Evolutionary conservation across 2,329 filamentous ascomycete species (phyloP).

Genomic region (Lasiodiplodia sp.): DNA sequence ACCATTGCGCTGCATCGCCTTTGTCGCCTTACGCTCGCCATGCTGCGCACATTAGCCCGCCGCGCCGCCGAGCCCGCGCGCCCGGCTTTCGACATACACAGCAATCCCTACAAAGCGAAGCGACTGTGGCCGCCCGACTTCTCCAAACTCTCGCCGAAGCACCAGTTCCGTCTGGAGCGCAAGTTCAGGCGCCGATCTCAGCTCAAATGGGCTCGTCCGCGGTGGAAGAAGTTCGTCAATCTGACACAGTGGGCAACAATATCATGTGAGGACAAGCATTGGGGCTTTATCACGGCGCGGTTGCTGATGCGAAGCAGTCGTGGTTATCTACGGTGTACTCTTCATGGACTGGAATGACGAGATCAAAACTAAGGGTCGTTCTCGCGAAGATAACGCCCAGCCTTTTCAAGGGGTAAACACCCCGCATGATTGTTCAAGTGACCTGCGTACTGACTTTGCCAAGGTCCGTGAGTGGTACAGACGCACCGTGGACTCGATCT

Average conservation of each 20-base stretch:
- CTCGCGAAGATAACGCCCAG: slow-evolving; percentile 1
- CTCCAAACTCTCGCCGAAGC: slow-evolving; percentile 70
- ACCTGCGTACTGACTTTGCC: slow-evolving; percentile 20
- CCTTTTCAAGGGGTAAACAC: slow-evolving; percentile 33
- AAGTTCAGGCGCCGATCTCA: slow-evolving; percentile 76
- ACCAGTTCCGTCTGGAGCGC: slow-evolving; percentile 80
- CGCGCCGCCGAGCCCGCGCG: slow-evolving; percentile 43
- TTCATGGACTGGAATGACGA: slow-evolving; percentile 63
- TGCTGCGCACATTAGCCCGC: slow-evolving; percentile 59
- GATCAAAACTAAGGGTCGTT: slow-evolving; percentile 6
- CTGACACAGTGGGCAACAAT: slow-evolving; percentile 69
- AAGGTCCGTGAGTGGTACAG: slow-evolving; percentile 38
- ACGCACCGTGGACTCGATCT: slow-evolving; percentile 35
- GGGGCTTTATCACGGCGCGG: slow-evolving; percentile 36
- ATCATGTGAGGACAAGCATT: slow-evolving; percentile 55
- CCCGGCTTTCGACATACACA: slow-evolving; percentile 53
- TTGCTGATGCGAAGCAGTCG: slow-evolving; percentile 52
- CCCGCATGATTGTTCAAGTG: not conserved
- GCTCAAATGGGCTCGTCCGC: slow-evolving; percentile 67
- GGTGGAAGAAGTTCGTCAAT: slow-evolving; percentile 70
- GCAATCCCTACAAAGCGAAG: slow-evolving; percentile 69
- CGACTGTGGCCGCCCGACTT: slow-evolving; percentile 83
- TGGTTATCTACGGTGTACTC: slow-evolving; percentile 64
- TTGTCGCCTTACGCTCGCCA: slow-evolving; percentile 35
- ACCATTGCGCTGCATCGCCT: slow-evolving; percentile 1